phyloP scores from a whole-genome alignment of 106 monocot species.

The Chionographis japonica region DNA sequence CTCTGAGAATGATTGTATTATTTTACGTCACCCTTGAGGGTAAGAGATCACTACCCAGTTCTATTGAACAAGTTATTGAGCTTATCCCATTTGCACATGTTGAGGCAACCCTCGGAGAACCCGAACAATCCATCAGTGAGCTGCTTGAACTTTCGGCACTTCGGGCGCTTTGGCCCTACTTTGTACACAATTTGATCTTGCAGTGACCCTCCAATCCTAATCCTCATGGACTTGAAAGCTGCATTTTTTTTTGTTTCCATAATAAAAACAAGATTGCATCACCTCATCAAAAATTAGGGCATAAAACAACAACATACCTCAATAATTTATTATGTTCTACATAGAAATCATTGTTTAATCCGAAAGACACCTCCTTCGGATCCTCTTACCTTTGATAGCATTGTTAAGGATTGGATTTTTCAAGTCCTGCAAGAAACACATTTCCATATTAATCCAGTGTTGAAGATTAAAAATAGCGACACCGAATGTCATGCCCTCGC shows the following conservation, averaged over 20 bases:
- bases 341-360: too few relatives aligned
- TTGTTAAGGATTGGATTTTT: slow-evolving; percentile 43
- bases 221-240: slow-evolving; percentile 38
- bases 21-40: background rate
- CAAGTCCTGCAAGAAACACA: slow-evolving; percentile 37
- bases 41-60: slow-evolving; percentile 20
- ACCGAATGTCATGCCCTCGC: too few relatives aligned
- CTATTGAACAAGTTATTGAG: slow-evolving; percentile 29
- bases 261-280: background rate
- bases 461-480: too few relatives aligned
- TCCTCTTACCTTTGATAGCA: slow-evolving; percentile 43
- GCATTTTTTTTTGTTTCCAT: background rate
- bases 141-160: slow-evolving; percentile 15
- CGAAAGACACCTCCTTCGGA: too few relatives aligned
- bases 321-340: background rate
- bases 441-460: too few relatives aligned
- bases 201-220: slow-evolving; percentile 52
- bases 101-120: slow-evolving; percentile 46
- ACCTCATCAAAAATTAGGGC: background rate
- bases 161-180: slow-evolving; percentile 4
- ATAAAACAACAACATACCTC: background rate
- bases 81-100: slow-evolving; percentile 38
- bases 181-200: slow-evolving; percentile 47
- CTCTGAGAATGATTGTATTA: too few relatives aligned
- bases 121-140: slow-evolving; percentile 14